Evolutionary conservation across 1,284 basidiomycete genomes (phyloP).

Genomic region (Tylopilus sp.): DNA sequence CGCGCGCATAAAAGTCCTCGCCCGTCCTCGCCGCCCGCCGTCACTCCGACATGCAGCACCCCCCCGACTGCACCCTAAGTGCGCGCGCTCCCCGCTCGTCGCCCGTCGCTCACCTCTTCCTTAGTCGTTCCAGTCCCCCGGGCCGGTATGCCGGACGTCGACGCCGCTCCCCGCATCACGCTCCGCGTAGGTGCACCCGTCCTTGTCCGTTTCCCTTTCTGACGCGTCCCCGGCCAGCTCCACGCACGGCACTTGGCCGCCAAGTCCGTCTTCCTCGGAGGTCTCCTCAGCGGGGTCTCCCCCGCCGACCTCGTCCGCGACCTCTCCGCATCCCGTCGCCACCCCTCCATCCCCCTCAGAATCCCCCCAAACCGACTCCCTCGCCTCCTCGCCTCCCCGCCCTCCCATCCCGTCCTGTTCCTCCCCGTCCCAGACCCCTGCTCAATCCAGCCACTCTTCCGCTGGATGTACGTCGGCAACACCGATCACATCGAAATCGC

Average conservation of each 20-base stretch:
- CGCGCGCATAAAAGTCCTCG: background rate
- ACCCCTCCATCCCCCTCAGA: conserved; percentile 32
- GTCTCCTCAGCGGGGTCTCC: conserved; percentile 63
- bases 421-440: conserved; percentile 76
- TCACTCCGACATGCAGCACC: conserved; percentile 38
- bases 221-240: conserved; percentile 46
- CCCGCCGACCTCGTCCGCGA: conserved; percentile 54
- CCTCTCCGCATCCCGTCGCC: conserved; percentile 26
- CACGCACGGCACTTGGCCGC: conserved; percentile 72
- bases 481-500: conserved; percentile 58
- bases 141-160: background rate
- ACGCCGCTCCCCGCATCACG: conserved; percentile 39
- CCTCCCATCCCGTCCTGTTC: conserved; percentile 63
- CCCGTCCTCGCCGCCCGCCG: background rate
- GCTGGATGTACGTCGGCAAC: conserved; percentile 78
- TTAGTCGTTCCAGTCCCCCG: conserved; percentile 52
- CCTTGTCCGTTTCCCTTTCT: background rate
- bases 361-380: conserved; percentile 55
- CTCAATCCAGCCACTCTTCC: conserved; percentile 68
- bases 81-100: conserved; percentile 21
- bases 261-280: conserved; percentile 68
- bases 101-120: background rate
- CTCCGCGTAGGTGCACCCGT: conserved; percentile 50
- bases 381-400: conserved; percentile 60
- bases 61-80: conserved; percentile 74